Evolutionary conservation across 2,329 filamentous ascomycete genomes (phyloP).

Genomic region (Dothideomycetes sp.): DNA sequence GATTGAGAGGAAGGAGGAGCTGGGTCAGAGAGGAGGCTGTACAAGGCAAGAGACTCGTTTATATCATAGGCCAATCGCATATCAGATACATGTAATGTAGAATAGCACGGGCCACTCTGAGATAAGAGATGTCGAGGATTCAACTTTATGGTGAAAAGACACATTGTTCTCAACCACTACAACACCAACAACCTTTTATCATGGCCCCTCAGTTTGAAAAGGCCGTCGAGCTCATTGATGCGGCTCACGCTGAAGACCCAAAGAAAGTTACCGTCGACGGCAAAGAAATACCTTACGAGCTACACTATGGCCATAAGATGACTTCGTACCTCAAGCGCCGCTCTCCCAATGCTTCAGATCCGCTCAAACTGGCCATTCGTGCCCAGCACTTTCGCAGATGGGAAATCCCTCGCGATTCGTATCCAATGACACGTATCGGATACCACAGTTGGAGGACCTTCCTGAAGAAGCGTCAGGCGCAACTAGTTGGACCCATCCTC

Average conservation of each 20-base stretch:
- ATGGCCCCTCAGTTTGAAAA: slow-evolving; percentile 23
- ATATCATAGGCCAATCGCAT: too few species aligned
- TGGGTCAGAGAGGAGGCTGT: too few species aligned
- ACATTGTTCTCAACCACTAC: background rate
- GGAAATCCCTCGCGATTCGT: slow-evolving; percentile 67
- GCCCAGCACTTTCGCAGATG: slow-evolving; percentile 81
- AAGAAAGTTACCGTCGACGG: slow-evolving; percentile 41
- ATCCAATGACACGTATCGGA: slow-evolving; percentile 64
- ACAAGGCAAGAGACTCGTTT: too few species aligned
- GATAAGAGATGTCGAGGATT: slow-evolving; percentile 6
- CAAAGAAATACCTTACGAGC: slow-evolving; percentile 58
- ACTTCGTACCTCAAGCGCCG: slow-evolving; percentile 59
- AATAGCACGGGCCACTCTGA: slow-evolving; percentile 8
- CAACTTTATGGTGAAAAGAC: too few species aligned
- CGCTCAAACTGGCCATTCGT: slow-evolving; percentile 65
- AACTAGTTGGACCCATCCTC: slow-evolving; percentile 49
- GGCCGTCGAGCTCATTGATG: slow-evolving; percentile 62
- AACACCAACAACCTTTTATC: background rate
- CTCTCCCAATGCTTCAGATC: slow-evolving; percentile 52
- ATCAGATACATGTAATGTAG: too few species aligned
- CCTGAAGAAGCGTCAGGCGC: slow-evolving; percentile 62
- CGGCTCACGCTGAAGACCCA: slow-evolving; percentile 61
- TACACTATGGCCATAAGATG: slow-evolving; percentile 75
- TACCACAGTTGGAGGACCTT: slow-evolving; percentile 74
- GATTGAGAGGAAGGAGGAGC: too few species aligned